Conservation (phyloP, 495 filamentous ascomycete species). For the Lepidopterella palustris region DNA sequence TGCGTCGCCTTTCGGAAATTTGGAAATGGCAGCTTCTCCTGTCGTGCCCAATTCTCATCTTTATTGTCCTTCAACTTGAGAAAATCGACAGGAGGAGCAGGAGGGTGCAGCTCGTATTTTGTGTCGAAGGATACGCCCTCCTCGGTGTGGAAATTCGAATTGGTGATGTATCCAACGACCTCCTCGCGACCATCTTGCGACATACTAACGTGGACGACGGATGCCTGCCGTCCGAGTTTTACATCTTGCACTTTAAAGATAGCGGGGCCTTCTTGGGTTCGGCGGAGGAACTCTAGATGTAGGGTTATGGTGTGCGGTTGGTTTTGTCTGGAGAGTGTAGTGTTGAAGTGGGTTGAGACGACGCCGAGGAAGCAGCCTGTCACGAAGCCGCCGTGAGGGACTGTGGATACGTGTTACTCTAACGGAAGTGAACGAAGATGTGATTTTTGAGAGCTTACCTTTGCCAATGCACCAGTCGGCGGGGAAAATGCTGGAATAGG, state of each 20-base stretch:
- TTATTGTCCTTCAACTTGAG: constrained; percentile 33
- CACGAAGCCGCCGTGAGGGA: constrained; percentile 79
- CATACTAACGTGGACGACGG: constrained; percentile 64
- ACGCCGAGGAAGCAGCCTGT: constrained; percentile 58
- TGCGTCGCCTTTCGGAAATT: constrained; percentile 48
- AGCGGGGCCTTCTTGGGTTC: constrained; percentile 58
- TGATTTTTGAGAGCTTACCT: constrained; percentile 38
- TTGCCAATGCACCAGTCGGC: constrained; percentile 68
- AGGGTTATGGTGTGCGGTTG: constrained; percentile 58
- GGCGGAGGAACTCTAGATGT: constrained; percentile 68
- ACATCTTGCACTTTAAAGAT: constrained; percentile 59
- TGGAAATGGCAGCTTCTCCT: constrained; percentile 37
- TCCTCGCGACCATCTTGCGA: constrained; percentile 51
- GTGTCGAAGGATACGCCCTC: constrained; percentile 52
- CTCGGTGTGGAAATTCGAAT: constrained; percentile 54
- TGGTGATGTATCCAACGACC: constrained; percentile 63
- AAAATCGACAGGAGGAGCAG: constrained; percentile 44
- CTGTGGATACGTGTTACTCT: constrained; percentile 38
- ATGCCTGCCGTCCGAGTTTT: constrained; percentile 65
- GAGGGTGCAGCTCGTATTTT: constrained; percentile 44
- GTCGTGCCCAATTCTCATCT: constrained; percentile 43
- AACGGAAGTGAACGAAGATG: constrained; percentile 1
- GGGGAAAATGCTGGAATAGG: constrained; percentile 52
- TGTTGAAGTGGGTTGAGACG: constrained; percentile 56
- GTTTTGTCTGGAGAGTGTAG: constrained; percentile 52